Percentiles rank a stretch among this genome's conserved stretches.
Conservation (phyloP, 257 asterid species). For the Lavandula angustifolia region DNA sequence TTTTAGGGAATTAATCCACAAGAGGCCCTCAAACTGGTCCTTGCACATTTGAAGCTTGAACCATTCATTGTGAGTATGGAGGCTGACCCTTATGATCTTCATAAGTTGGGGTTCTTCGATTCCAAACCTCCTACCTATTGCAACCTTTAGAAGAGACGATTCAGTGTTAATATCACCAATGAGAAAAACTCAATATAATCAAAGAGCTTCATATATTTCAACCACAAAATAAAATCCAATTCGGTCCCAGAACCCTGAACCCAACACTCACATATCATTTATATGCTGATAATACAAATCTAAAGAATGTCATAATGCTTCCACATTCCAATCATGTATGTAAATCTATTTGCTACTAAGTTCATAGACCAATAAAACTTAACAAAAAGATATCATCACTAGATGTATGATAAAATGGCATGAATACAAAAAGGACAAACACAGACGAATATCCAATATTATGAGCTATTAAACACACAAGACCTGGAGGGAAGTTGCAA, state of each 20-base stretch:
- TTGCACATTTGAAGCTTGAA: constrained; percentile 96
- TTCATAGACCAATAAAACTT: constrained; percentile 9
- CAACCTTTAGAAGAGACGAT: constrained; percentile 59
- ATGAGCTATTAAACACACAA: constrained; percentile 14
- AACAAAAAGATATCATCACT: constrained; percentile 8
- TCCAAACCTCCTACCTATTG: constrained; percentile 81
- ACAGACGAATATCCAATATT: not conserved
- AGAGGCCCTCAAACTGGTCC: constrained; percentile 84
- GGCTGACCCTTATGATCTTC: constrained; percentile 80
- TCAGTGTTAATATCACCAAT: constrained; percentile 17
- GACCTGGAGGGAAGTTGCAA: constrained; percentile 97
- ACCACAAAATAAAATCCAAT: constrained; percentile 18
- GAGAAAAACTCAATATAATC: not conserved
- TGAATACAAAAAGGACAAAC: not conserved
- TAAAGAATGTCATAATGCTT: constrained; percentile 16
- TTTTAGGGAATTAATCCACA: constrained; percentile 72
- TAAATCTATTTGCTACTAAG: constrained; percentile 8
- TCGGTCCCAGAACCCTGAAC: not conserved
- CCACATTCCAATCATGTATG: not conserved
- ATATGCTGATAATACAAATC: constrained; percentile 5
- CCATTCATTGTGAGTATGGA: constrained; percentile 85
- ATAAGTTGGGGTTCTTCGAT: constrained; percentile 95
- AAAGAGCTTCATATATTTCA: not conserved
- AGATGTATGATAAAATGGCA: constrained; percentile 5
- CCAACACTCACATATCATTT: constrained; percentile 9